Evolutionary conservation across 352 stramenopile genomes (phyloP), one percentile per base, ranked within the genome.

Genomic region (Phytophthora citricola): DNA sequence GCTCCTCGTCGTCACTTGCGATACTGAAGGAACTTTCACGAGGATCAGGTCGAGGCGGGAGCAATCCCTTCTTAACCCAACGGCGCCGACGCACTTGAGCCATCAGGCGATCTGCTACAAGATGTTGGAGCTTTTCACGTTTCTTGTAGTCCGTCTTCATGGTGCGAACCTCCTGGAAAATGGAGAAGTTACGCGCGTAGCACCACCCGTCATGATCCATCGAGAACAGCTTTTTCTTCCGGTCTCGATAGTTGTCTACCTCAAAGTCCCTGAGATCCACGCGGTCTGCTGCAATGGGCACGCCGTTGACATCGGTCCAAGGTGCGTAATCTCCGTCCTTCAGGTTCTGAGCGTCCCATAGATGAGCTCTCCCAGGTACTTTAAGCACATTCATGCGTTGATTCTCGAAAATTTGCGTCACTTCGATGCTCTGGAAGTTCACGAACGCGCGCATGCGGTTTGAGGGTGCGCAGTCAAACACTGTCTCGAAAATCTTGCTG

Each of bases 121-220:
- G 91, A 59, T 95, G 83, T 60, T 95, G 88, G 26, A 95, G 73
- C 63, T 90, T 92, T 56, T 95, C 88, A 20, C 88, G 86, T 51
- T 91, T 92, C 24, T 79, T 76, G 57, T 86, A 90, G 54, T 92
- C 86, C 4, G 83, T 88, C 54, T 84, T 89, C 73, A 81, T 82
- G 4, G 87, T 92, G 0, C 88, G 86, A 36, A 94, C 75, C 50
- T 95, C 83, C 58, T 95, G 88, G 66, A 96, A 96, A 45, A 94
- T 85, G 3, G 81, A 91, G 26, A 96, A 96, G 55, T 96, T 95
- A 36, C 87, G 86, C 36, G 88, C 87, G 49, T 96, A 96, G 49
- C 79, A 90, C 88, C 88, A 96, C 0, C 86, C 86, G 54, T 96
- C 87, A 63, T 94, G 78, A 61, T 96, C 88, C 83, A 93, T 93